Percentiles rank a stretch among this genome's conserved stretches.
Conservation (phyloP, 176 grass and related monocot genomes). For the Dactylis glomerata region DNA sequence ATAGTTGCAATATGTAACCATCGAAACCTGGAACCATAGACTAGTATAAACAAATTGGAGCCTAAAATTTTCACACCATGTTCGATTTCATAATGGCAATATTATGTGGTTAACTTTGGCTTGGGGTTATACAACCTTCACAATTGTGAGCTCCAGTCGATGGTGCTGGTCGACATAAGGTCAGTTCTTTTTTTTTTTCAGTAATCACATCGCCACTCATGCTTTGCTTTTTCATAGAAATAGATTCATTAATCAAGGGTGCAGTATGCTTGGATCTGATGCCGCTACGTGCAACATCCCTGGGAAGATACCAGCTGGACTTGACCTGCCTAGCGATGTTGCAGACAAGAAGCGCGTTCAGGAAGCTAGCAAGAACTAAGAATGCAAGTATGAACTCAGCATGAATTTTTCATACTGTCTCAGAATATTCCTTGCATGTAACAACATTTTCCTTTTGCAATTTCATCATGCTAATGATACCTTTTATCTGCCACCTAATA, state of each 20-base stretch:
- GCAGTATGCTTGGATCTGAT: constrained; percentile 55
- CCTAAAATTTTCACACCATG: neutral
- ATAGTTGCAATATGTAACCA: no score
- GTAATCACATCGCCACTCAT: no score
- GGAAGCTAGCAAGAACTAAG: constrained; percentile 18
- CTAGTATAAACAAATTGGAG: neutral
- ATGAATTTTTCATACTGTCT: no score
- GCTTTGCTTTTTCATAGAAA: no score
- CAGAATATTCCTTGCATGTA: no score
- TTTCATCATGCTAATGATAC: no score
- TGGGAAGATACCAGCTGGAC: constrained; percentile 45
- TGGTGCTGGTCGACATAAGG: constrained; percentile 76
- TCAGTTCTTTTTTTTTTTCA: neutral
- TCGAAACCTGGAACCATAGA: no score
- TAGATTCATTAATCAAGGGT: no score
- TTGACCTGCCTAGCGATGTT: constrained; percentile 52
- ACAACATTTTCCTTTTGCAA: no score
- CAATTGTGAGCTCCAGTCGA: constrained; percentile 77
- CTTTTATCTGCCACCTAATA: no score
- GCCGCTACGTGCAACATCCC: constrained; percentile 43
- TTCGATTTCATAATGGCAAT: neutral
- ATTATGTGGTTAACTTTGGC: neutral
- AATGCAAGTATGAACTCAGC: no score
- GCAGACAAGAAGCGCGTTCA: constrained; percentile 25
- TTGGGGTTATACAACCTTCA: constrained; percentile 48